Base-by-base conservation (phyloP, 257 asterid species). In the Verbascum thapsus region DNA sequence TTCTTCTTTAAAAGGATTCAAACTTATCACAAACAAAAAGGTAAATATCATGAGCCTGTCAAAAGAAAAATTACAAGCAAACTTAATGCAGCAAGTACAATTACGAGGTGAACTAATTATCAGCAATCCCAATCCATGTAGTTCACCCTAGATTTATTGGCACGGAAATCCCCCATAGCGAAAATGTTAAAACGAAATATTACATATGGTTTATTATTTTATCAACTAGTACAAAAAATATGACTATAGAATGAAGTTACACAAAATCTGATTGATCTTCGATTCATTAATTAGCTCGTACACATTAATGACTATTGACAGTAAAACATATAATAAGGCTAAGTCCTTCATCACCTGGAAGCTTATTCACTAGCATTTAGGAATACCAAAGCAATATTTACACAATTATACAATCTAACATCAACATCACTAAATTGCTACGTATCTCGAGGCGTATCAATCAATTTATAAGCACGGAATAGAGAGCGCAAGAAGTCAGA, bases 211-310 rank as follows among this genome's bases (percentile, higher is more conserved):
- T 63, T 16, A 7, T 63, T 39, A 5, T 44, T 42, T 41, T 8
- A 61, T 58, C 57, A 50, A 17, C 6, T 1, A 26, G 32, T 26
- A 26, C 32, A 26, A 26, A 2, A 26, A 26, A 26, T 26, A 26
- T 26, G 32, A 1, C 32, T 26, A 2, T 26, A 26, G 32, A 26
- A 26, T 2, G 32, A 26, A 26, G 32, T 26, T 44, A 58, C 41
- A 65, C 22, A 53, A 64, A 58, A 42, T 20, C 38, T 22, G 62
- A 58, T 67, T 44, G 44, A 15, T 7, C 57, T 47, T 57, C 56
- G 30, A 62, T 45, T 32, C 50, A 51, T 30, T 26, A 35, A 41
- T 39, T 17, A 16, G 17, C 22, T 48, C 42, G 10, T 39, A 18
- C 10, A 60, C 32, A 17, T 19, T 37, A n/a, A 50, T 8, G 42